Evolutionary conservation across 1,284 basidiomycete species (phyloP), one percentile per base, ranked within the genome.

Genomic region (Ustilago xerochloae): DNA sequence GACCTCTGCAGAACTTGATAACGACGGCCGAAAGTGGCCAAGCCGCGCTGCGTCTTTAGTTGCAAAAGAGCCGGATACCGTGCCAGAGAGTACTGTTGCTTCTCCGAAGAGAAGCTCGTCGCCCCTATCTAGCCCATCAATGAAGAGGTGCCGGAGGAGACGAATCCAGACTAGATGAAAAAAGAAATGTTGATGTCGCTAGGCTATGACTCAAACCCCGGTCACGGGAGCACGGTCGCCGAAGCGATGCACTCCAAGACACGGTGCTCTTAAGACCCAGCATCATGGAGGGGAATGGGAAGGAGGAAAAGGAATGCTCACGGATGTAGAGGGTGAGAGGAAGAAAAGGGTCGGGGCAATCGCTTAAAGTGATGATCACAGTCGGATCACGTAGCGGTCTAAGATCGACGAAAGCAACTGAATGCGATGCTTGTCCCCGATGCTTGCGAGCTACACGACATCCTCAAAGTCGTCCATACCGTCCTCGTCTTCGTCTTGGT

Each of bases 391-490:
- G 47, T 38, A 48, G 28, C 41, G 39, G 18, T 26, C 28, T 35
- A 18, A n/a, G 55, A 49, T 43, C 41, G 41, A 43, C 20, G 41
- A 43, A 43, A 43, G 49, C 20, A 32, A 32, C 43, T n/a, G 30
- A 33, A 20, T 28, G 28, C 26, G 51, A 22, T 53, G 51, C 51
- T 53, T 53, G 24, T 41, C 22, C 26, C 26, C 41, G 41, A 43
- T 43, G 41, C 54, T 30, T n/a, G 18, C 41, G 35, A 53, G 55
- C 52, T 69, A 80, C 33, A 80, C 76, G 48, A 80, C 79, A 56
- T 80, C 77, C 53, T 80, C 79, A 67, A 80, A 79, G 33, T 80
- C 79, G 65, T 77, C 75, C 72, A 77, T 63, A 29, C 65, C 77
- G 10, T 80, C 79, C 1, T 77, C 79, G 33, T 73, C 79, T 6